Evolutionary conservation across 768 basidiomycete genomes (phyloP).

Genomic region (Mycena amicta): DNA sequence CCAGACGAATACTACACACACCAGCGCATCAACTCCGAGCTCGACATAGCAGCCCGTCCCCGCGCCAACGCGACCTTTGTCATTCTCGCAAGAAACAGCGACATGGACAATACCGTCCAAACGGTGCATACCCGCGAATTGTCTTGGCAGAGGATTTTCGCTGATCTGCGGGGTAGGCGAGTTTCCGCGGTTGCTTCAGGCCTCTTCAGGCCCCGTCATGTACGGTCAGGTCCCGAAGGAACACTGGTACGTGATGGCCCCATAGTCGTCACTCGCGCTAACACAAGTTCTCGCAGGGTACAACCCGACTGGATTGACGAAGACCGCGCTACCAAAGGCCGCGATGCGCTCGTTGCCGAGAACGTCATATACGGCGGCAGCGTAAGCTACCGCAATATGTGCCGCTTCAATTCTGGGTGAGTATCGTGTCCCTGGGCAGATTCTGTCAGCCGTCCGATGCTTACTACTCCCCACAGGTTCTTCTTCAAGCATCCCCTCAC

Average conservation of each 20-base stretch:
- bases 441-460: background rate
- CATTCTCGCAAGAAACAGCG: constrained; percentile 67
- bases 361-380: constrained; percentile 47
- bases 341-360: constrained; percentile 61
- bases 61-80: constrained; percentile 47
- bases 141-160: background rate
- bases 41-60: constrained; percentile 19
- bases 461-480: constrained; percentile 39
- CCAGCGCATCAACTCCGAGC: constrained; percentile 33
- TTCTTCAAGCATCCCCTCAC: constrained; percentile 75
- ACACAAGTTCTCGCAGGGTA: constrained; percentile 2
- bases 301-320: constrained; percentile 81
- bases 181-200: constrained; percentile 31
- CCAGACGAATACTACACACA: constrained; percentile 24
- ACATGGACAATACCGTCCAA: constrained; percentile 60
- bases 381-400: constrained; percentile 65
- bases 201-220: constrained; percentile 29
- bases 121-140: background rate
- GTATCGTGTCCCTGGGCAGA: no score
- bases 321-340: constrained; percentile 53
- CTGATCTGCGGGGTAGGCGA: constrained; percentile 26
- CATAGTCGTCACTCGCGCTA: background rate
- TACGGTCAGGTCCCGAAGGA: constrained; percentile 67
- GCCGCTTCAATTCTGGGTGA: constrained; percentile 69
- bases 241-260: constrained; percentile 51